Conservation (phyloP, 2,329 filamentous ascomycete species). For the Colletotrichum horii region DNA sequence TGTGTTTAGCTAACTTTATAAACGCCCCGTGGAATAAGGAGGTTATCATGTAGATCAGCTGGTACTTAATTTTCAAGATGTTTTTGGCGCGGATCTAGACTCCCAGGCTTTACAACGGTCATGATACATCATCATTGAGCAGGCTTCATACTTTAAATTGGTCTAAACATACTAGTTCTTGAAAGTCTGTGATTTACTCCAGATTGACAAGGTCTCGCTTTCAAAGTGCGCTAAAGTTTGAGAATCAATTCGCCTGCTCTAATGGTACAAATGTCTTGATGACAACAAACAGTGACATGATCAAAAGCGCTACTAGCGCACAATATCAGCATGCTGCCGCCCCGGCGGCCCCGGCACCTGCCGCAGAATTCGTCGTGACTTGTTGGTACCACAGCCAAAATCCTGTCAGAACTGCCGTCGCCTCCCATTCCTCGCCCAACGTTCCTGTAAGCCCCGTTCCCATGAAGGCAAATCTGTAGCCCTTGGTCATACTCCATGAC, state of each 20-base stretch:
- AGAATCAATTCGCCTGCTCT: not conserved
- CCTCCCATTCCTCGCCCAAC: conserved; percentile 18
- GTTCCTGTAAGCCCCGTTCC: conserved; percentile 17
- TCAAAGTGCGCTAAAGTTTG: rapidly evolving
- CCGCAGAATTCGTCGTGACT: not conserved
- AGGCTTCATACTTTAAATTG: too few relatives aligned
- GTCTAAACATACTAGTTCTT: too few relatives aligned
- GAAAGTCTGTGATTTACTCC: too few relatives aligned
- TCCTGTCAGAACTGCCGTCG: not conserved
- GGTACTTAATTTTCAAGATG: not conserved
- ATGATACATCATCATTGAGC: not conserved
- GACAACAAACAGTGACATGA: rapidly evolving
- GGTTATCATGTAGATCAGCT: rapidly evolving
- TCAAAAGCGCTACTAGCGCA: not conserved
- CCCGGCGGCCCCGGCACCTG: not conserved
- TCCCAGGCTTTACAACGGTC: not conserved
- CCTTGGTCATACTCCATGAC: conserved; percentile 16
- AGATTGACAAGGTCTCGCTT: too few relatives aligned
- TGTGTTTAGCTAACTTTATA: not conserved
- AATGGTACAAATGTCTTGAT: not conserved
- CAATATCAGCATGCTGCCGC: not conserved
- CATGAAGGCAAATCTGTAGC: conserved; percentile 15
- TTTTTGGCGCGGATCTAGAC: not conserved
- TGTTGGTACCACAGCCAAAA: conserved; percentile 10
- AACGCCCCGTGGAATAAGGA: rapidly evolving